A percentile compares a stretch with the other conserved stretches of the same genome.
phyloP scores from a whole-genome alignment of 2,329 filamentous ascomycete species.

The Aspergillus sp. region DNA sequence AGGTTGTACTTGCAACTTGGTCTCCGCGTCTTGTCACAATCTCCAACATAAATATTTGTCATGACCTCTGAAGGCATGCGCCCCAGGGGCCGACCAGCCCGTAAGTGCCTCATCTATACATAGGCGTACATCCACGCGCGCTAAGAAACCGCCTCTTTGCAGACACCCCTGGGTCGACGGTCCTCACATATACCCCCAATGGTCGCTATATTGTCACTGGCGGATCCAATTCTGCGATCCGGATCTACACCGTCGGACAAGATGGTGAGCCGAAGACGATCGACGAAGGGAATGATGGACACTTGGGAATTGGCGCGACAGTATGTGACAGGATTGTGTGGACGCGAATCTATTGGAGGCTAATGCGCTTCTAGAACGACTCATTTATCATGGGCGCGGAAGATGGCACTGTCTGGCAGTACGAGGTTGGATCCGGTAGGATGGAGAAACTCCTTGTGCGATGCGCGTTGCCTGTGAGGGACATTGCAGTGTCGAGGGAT shows the following conservation, averaged over 20 bases:
- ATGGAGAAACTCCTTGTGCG: slow-evolving; percentile 82
- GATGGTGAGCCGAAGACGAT: slow-evolving; percentile 91
- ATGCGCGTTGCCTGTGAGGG: slow-evolving; percentile 79
- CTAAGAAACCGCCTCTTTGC: background rate
- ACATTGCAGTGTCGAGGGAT: slow-evolving; percentile 78
- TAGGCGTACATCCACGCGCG: background rate
- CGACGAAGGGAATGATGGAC: slow-evolving; percentile 85
- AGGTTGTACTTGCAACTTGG: background rate
- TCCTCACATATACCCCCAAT: slow-evolving; percentile 83
- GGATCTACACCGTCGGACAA: slow-evolving; percentile 86
- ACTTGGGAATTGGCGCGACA: slow-evolving; percentile 72
- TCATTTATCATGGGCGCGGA: slow-evolving; percentile 89
- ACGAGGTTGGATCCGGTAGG: slow-evolving; percentile 65
- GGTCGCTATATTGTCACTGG: slow-evolving; percentile 85
- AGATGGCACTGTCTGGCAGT: slow-evolving; percentile 93
- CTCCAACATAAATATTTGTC: slow-evolving; percentile 1
- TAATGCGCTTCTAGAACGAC: slow-evolving; percentile 54
- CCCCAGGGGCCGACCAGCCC: slow-evolving; percentile 45
- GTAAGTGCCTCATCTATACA: slow-evolving; percentile 34
- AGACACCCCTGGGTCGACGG: slow-evolving; percentile 85
- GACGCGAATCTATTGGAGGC: background rate
- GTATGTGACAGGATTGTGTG: slow-evolving; percentile 34
- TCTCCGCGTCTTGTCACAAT: background rate
- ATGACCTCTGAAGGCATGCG: slow-evolving; percentile 38
- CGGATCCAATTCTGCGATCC: slow-evolving; percentile 88